Base-by-base conservation (phyloP, 352 stramenopile species). In the Stephanocyclus meneghinianus region DNA sequence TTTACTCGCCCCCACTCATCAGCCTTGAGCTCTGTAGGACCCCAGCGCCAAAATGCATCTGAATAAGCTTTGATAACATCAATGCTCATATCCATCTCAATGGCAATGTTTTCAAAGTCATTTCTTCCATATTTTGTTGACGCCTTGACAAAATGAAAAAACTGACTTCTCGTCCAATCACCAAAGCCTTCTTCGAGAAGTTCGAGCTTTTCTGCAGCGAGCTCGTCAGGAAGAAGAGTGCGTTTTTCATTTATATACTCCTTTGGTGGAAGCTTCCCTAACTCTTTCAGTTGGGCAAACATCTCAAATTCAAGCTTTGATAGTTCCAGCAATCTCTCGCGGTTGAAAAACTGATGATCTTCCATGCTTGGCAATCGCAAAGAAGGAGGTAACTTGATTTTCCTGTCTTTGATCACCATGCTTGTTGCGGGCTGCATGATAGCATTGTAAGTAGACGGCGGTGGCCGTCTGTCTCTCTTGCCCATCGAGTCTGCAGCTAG, bases 101-200 rank as follows among this genome's bases (percentile, higher is more conserved):
- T 80, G 18, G 91, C 90, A 73, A 96, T 95, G 40, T 96, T 96
- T 66, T 94, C 92, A 91, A 98, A 94, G 47, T 95, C 93, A 62
- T 97, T 90, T 60, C 97, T 86, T 35, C 96, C 96, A 69, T 93
- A 92, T 79, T 98, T 98, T 35, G 96, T 94, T 51, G 91, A 91
- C 13, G 96, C 91, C 68, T 98, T 97, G 60, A 98, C 91, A 74
- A 98, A 99, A 60, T 96, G 88, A 76, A 98, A 96, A 76, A 95
- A 97, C 53, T 96, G 90, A 76, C 79, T 88, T 47, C 90, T 89
- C 7, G 90, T 96, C 96, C 96, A 99, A 81, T 98, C 92, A 3
- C 92, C 94, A 85, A 99, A 99, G 29, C 96, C 94, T 87, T 98
- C 95, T 35, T 87, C 83, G 7, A 99, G 75, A 11, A 99, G 81